These are phyloP conservation scores for Morella rubra DNA, from an alignment of 306 rosid species.

Conservation along the genomic window DNA sequence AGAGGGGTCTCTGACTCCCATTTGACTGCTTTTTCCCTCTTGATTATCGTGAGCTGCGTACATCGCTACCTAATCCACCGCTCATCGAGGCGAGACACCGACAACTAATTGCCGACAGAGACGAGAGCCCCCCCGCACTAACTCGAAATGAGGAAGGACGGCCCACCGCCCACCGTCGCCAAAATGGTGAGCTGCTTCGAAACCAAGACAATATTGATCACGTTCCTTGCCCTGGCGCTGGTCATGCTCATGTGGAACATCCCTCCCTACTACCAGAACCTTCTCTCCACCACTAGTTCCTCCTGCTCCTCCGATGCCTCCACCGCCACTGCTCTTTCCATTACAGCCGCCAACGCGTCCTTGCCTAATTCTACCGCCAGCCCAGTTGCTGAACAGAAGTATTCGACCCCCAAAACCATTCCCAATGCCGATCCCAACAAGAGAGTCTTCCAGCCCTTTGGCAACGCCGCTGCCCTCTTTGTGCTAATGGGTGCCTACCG, in stretches of 20 bases:
- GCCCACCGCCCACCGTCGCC: constrained; percentile 10
- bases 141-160: constrained; percentile 27
- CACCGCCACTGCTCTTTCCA: not conserved
- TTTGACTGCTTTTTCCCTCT: not conserved
- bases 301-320: constrained; percentile 14
- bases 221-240: constrained; percentile 34
- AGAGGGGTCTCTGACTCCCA: not conserved
- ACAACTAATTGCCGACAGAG: not conserved
- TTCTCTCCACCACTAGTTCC: constrained; percentile 33
- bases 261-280: constrained; percentile 42
- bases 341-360: not conserved
- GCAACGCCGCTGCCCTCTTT: constrained; percentile 40
- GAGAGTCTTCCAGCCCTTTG: constrained; percentile 31
- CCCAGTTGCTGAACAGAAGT: constrained; percentile 18
- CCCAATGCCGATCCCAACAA: constrained; percentile 22
- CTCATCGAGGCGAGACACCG: not conserved
- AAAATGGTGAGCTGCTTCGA: constrained; percentile 31
- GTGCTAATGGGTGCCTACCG: constrained; percentile 42
- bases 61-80: not conserved
- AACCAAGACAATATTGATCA: constrained; percentile 26
- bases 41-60: not conserved
- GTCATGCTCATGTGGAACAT: constrained; percentile 39
- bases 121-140: not conserved
- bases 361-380: not conserved
- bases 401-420: not conserved